Percentiles rank a stretch among this genome's conserved stretches.
phyloP scores from a whole-genome alignment of 1,284 basidiomycete species.

The Papiliotrema flavescens region DNA sequence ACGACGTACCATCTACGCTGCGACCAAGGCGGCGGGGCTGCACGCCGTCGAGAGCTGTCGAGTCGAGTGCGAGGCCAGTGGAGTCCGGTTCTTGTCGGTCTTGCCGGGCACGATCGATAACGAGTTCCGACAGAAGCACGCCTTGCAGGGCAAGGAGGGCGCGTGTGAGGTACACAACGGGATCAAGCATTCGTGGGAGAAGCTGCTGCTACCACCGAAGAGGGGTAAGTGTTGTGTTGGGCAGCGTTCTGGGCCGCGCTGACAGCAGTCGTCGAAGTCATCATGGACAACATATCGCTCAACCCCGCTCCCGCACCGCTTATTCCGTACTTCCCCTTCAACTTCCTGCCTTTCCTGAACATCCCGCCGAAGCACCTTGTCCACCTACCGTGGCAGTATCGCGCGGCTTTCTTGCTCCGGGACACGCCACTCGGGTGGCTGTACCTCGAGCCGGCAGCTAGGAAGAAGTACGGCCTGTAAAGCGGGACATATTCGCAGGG shows the following conservation, averaged over 20 bases:
- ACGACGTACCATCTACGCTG: slow-evolving; percentile 76
- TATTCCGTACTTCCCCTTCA: slow-evolving; percentile 42
- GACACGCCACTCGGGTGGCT: slow-evolving; percentile 40
- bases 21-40: slow-evolving; percentile 77
- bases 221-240: slow-evolving; percentile 20
- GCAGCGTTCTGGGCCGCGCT: background rate
- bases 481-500: too few species aligned
- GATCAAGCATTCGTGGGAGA: slow-evolving; percentile 36
- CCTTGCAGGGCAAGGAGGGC: slow-evolving; percentile 51
- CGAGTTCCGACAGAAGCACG: slow-evolving; percentile 69
- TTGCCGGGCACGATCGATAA: slow-evolving; percentile 58
- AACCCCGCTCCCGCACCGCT: slow-evolving; percentile 31
- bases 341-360: slow-evolving; percentile 25
- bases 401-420: slow-evolving; percentile 28
- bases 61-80: slow-evolving; percentile 47
- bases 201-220: slow-evolving; percentile 36
- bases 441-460: slow-evolving; percentile 43
- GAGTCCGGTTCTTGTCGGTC: slow-evolving; percentile 48
- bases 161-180: slow-evolving; percentile 30
- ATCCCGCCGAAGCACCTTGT: slow-evolving; percentile 35
- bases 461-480: slow-evolving; percentile 46
- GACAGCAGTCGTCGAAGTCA: slow-evolving; percentile 36
- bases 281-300: slow-evolving; percentile 40
- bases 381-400: slow-evolving; percentile 43
- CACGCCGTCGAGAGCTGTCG: slow-evolving; percentile 73